Conservation (phyloP, 371 early-diverging fungal genomes). For the Mucor lusitanicus region DNA sequence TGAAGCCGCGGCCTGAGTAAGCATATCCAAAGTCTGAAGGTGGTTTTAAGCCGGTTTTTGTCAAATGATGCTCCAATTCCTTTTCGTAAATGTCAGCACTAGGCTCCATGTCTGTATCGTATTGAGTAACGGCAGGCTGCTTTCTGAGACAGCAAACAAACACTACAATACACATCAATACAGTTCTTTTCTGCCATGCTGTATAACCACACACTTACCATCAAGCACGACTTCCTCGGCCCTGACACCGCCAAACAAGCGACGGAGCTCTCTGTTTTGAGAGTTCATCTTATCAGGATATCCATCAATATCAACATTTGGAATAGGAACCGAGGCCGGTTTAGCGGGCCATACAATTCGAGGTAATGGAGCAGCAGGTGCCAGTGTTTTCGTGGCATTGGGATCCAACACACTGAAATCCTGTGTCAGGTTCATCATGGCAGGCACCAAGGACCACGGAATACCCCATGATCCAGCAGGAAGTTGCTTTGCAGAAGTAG, state of each 20-base stretch:
- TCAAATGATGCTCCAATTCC: constrained; percentile 5
- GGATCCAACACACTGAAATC: not conserved
- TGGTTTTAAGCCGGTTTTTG: constrained; percentile 1
- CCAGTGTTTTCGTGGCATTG: not conserved
- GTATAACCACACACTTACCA: constrained; percentile 22
- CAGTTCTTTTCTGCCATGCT: not conserved
- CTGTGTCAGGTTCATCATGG: constrained; percentile 17
- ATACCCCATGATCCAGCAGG: constrained; percentile 35
- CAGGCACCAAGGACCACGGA: constrained; percentile 35
- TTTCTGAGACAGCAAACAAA: constrained; percentile 20
- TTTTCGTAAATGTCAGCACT: constrained; percentile 10
- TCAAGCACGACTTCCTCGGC: constrained; percentile 42
- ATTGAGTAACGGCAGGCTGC: not conserved
- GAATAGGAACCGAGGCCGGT: not conserved
- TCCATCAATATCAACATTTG: constrained; percentile 13
- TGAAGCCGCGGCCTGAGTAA: constrained; percentile 41
- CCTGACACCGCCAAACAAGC: constrained; percentile 39
- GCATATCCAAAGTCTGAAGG: constrained; percentile 32
- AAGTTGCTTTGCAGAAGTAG: not conserved
- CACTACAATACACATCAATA: not conserved
- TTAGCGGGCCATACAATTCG: constrained; percentile 24
- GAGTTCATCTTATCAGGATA: constrained; percentile 23
- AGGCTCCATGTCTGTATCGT: not conserved
- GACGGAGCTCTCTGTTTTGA: constrained; percentile 34
- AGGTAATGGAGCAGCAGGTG: not conserved